These are phyloP conservation scores for Clavispora santaluciae DNA, from an alignment of 805 yeast genomes.

Conservation along the genomic window DNA sequence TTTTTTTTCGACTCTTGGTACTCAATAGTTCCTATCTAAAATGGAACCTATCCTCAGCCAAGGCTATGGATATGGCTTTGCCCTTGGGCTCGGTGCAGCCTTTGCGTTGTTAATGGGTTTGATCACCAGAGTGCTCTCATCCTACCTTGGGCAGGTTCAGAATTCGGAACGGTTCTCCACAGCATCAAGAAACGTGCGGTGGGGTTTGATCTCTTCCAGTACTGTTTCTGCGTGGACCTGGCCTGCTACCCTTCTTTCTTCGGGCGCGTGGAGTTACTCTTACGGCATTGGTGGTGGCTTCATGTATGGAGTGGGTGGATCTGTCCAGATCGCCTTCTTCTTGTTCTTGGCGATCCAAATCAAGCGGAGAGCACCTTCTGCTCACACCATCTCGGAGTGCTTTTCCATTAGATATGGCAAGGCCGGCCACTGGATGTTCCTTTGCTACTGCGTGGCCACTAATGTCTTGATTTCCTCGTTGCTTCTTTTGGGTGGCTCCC, in stretches of 20 bases:
- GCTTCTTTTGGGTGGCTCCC: conserved; percentile 7
- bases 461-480: conserved; percentile 12
- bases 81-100: conserved; percentile 7
- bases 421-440: conserved; percentile 11
- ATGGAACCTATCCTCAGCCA: conserved; percentile 6
- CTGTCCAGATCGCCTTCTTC: conserved; percentile 16
- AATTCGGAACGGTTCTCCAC: conserved; percentile 10
- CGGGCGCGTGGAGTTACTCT: conserved; percentile 9
- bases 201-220: conserved; percentile 7
- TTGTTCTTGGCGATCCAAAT: conserved; percentile 18
- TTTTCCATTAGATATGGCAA: conserved; percentile 12
- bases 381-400: conserved; percentile 18
- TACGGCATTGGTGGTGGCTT: conserved; percentile 6
- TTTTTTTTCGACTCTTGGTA: too few relatives aligned
- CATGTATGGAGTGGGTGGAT: conserved; percentile 9
- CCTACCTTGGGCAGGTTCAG: conserved; percentile 5
- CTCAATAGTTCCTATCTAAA: too few relatives aligned
- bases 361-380: conserved; percentile 15
- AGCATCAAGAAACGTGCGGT: conserved; percentile 7
- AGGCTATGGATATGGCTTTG: conserved; percentile 6
- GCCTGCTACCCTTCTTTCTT: conserved; percentile 8
- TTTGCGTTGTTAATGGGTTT: conserved; percentile 6
- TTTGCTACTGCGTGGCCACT: conserved; percentile 10
- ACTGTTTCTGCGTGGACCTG: conserved; percentile 9
- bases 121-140: conserved; percentile 5